These are phyloP conservation scores for Dionaea muscipula DNA, from an alignment of 179 eudicot genomes.

Conservation along the genomic window DNA sequence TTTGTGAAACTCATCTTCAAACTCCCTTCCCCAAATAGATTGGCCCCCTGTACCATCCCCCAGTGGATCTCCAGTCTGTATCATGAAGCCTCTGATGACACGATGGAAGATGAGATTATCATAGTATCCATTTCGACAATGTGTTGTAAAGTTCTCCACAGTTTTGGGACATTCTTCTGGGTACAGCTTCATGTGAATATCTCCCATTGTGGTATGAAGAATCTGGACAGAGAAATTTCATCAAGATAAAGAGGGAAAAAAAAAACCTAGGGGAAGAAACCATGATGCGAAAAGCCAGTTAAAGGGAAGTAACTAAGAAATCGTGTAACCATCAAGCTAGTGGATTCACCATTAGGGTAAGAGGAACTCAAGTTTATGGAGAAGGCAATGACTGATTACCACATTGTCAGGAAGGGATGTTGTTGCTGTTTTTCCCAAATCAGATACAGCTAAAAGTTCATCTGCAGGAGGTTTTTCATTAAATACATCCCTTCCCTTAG, in stretches of 20 bases:
- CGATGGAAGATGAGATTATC: slow-evolving; percentile 94
- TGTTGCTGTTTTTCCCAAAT: slow-evolving; percentile 70
- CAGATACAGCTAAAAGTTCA: slow-evolving; percentile 91
- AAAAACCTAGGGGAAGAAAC: too few species aligned
- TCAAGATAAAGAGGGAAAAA: not conserved
- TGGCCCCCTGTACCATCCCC: slow-evolving; percentile 99
- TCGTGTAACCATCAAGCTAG: not conserved
- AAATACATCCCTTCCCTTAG: slow-evolving; percentile 87
- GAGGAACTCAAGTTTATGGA: not conserved
- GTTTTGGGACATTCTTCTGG: slow-evolving; percentile 99
- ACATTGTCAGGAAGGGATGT: slow-evolving; percentile 90
- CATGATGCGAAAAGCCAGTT: too few species aligned
- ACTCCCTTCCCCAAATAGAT: slow-evolving; percentile 98
- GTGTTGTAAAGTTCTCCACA: slow-evolving; percentile 96
- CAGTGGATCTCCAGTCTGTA: slow-evolving; percentile 98
- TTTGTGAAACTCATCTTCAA: slow-evolving; percentile 95
- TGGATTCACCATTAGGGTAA: not conserved
- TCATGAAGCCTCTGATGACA: slow-evolving; percentile 92
- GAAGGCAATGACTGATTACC: slow-evolving; percentile 28
- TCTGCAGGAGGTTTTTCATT: slow-evolving; percentile 98
- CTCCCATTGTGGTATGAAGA: slow-evolving; percentile 85
- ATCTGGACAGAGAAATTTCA: slow-evolving; percentile 29
- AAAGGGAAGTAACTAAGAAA: not conserved
- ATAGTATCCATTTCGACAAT: slow-evolving; percentile 93
- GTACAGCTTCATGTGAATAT: slow-evolving; percentile 86